Conservation (phyloP, 2,329 filamentous ascomycete species). For the Penicillium sumatraense region DNA sequence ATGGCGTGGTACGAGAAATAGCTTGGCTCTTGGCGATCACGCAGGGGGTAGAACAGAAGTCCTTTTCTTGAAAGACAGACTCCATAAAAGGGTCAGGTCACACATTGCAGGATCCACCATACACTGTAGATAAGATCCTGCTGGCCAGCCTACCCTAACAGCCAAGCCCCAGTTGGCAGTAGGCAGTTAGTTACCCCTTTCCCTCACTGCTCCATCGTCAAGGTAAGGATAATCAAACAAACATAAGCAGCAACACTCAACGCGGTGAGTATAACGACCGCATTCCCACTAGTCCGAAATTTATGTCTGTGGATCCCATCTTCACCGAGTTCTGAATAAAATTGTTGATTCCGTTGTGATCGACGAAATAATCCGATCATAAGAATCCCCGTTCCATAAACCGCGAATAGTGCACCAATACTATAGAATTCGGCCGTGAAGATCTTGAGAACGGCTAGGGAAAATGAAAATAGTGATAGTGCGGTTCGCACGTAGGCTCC, state of each 20-base stretch:
- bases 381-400: constrained; percentile 84
- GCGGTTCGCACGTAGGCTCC: constrained; percentile 96
- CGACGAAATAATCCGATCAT: constrained; percentile 82
- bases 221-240: constrained; percentile 62
- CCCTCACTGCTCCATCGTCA: constrained; percentile 38
- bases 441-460: constrained; percentile 92
- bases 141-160: no score
- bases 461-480: constrained; percentile 91
- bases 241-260: constrained; percentile 67
- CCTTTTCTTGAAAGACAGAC: no score
- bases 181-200: no score
- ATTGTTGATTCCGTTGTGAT: constrained; percentile 90
- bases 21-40: constrained; percentile 40
- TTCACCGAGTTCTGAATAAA: constrained; percentile 68
- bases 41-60: no score
- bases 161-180: no score
- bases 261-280: constrained; percentile 65
- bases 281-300: constrained; percentile 70
- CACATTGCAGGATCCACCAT: constrained; percentile 8
- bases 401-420: constrained; percentile 93
- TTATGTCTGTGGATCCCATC: constrained; percentile 65
- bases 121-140: neutral
- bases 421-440: constrained; percentile 96
- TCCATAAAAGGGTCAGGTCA: constrained; percentile 10
- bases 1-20: constrained; percentile 26